These are phyloP conservation scores for Ophiognomonia clavigignenti-juglandacearum DNA, from an alignment of 2,329 filamentous ascomycete genomes.

Conservation along the genomic window DNA sequence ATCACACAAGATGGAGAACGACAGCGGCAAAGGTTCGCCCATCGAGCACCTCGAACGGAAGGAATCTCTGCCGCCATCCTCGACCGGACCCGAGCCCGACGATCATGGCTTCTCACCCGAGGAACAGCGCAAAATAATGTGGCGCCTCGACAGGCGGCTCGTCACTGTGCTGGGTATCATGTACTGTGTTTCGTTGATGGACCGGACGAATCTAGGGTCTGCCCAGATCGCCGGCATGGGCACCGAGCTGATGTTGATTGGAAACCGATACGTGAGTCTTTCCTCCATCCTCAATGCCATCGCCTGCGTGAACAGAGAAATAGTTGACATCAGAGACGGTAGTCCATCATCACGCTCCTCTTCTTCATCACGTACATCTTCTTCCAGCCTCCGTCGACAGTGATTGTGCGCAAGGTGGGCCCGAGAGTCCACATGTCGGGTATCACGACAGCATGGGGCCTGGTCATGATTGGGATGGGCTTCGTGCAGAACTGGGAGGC, in stretches of 20 bases:
- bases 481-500: conserved; percentile 49
- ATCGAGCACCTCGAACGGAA: conserved; percentile 4
- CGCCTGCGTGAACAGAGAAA: not conserved
- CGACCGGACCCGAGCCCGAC: conserved; percentile 21
- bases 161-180: conserved; percentile 58
- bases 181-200: conserved; percentile 75
- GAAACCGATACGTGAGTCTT: conserved; percentile 38
- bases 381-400: conserved; percentile 67
- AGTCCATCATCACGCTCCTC: conserved; percentile 39
- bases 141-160: conserved; percentile 62
- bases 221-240: conserved; percentile 66
- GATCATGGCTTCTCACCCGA: conserved; percentile 47
- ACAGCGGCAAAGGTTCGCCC: conserved; percentile 22
- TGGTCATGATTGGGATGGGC: conserved; percentile 60
- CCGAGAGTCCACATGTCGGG: conserved; percentile 50
- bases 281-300: not conserved
- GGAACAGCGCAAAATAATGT: conserved; percentile 65
- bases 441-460: conserved; percentile 57
- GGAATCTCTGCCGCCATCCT: too few species aligned
- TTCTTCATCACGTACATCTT: conserved; percentile 72
- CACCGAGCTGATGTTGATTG: conserved; percentile 40
- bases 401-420: conserved; percentile 63
- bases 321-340: not conserved
- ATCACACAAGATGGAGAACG: conserved; percentile 21
- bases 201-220: conserved; percentile 70